Evolutionary conservation across 2,329 filamentous ascomycete species (phyloP).

Genomic region (Fusarium fujikuroi): DNA sequence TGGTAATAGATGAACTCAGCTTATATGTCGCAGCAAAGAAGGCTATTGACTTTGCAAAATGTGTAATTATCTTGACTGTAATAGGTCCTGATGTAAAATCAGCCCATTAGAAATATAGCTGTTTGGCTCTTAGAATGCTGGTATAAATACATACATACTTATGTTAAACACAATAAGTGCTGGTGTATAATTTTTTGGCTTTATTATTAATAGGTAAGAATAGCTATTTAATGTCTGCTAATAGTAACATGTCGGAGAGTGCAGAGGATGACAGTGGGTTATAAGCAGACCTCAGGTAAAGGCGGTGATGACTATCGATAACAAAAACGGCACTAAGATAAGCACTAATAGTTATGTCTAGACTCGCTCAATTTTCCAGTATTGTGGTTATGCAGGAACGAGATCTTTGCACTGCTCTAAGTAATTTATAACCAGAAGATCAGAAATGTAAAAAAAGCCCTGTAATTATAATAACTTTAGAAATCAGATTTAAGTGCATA

Average conservation of each 20-base stretch:
- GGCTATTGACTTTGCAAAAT: no score
- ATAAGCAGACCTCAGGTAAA: background rate
- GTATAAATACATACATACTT: fast-evolving
- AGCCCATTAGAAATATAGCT: no score
- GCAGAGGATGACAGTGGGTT: background rate
- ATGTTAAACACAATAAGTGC: background rate
- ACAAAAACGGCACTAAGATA: background rate
- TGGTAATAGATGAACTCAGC: no score
- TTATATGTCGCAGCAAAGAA: no score
- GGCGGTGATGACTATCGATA: background rate
- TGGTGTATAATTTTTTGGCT: fast-evolving
- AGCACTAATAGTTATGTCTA: fast-evolving
- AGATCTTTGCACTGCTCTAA: background rate
- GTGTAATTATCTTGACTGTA: no score
- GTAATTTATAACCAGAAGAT: background rate
- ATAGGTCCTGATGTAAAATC: no score
- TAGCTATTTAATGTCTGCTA: no score
- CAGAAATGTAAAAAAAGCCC: no score
- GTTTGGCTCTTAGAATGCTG: background rate
- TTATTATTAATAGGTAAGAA: background rate
- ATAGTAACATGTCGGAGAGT: fast-evolving
- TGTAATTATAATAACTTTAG: no score
- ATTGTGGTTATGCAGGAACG: background rate
- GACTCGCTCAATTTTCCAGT: background rate
- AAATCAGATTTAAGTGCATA: background rate